Evolutionary conservation across 2,329 filamentous ascomycete species (phyloP), one percentile per base, ranked within the genome.

Genomic region (Dothidotthia symphoricarpi): DNA sequence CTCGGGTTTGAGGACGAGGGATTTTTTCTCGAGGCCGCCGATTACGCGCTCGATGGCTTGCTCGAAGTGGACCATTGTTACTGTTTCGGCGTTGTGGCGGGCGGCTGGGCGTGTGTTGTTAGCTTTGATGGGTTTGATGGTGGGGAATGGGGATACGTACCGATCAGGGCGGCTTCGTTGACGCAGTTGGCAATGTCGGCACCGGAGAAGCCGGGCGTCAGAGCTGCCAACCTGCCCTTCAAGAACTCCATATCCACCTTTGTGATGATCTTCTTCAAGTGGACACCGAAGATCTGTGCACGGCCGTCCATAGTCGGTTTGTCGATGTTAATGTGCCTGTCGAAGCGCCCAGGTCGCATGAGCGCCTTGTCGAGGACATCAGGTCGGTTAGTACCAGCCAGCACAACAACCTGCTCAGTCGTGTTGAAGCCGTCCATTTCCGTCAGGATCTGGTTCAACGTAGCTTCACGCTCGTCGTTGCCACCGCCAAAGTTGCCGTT

Each of bases 371-470:
- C 93, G 28, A 98, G 79, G 31, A 97, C 82, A 66, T 98, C 93
- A 9, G 89, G 86, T 70, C 93, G 80, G 72, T 98, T 98, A 39
- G 93, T 98, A 72, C 93, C 93, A 32, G 93, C 93, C 46, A 98
- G 78, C 22, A 98, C 93, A 36, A 98, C 91, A 28, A 98, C 87
- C 71, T 97, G 91, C 61, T 97, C 91, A 2, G 85, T 81, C 6
- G 91, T 97, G 70, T 96, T 96, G 81, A 97, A 97, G 41, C 91
- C 93, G 65, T 98, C 93, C 93, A 98, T 98, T 68, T 98, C 93
- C 0, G 93, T 98, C 36, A 98, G 75, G 45, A 98, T 97, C 71
- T 98, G 93, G 70, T 98, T 98, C 17, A 98, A 82, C 0, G 93
- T 98, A 31, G 87, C 88, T 71, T 98, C 93, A 45, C 93, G 85